phyloP scores from a whole-genome alignment of 306 rosid species.

The Potentilla sterilis region DNA sequence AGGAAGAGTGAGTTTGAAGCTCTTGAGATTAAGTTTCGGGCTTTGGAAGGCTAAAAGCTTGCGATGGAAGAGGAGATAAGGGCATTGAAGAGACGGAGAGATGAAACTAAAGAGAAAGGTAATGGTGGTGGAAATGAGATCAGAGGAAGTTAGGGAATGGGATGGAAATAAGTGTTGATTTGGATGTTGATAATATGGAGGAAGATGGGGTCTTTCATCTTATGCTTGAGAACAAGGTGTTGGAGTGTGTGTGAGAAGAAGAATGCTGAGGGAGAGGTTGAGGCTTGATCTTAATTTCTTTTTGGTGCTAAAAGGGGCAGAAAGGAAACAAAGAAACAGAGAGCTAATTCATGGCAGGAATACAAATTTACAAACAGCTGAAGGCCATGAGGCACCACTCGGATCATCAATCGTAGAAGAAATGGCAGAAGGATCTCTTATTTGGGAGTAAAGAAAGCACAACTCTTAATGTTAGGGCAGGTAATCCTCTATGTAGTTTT shows the following conservation, averaged over 20 bases:
- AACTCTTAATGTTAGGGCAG: not conserved
- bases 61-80: slow-evolving; percentile 33
- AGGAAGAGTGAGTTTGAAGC: slow-evolving; percentile 33
- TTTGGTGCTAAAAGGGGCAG: too few species aligned
- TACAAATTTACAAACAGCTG: too few species aligned
- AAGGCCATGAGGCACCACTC: too few species aligned
- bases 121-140: too few species aligned
- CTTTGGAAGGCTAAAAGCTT: slow-evolving; percentile 39
- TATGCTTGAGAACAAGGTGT: slow-evolving; percentile 44
- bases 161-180: slow-evolving; percentile 23
- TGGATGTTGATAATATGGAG: slow-evolving; percentile 27
- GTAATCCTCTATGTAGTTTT: not conserved
- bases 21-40: slow-evolving; percentile 39
- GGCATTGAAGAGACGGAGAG: slow-evolving; percentile 31
- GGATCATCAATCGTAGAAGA: not conserved
- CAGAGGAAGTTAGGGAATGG: not conserved
- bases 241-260: slow-evolving; percentile 52
- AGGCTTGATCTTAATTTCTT: slow-evolving; percentile 12
- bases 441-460: not conserved
- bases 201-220: slow-evolving; percentile 37
- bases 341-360: too few species aligned
- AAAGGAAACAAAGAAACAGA: too few species aligned
- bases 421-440: not conserved
- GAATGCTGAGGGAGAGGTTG: slow-evolving; percentile 45
- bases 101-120: slow-evolving; percentile 13